phyloP scores from a whole-genome alignment of 768 basidiomycete species.

The Bullera alba region DNA sequence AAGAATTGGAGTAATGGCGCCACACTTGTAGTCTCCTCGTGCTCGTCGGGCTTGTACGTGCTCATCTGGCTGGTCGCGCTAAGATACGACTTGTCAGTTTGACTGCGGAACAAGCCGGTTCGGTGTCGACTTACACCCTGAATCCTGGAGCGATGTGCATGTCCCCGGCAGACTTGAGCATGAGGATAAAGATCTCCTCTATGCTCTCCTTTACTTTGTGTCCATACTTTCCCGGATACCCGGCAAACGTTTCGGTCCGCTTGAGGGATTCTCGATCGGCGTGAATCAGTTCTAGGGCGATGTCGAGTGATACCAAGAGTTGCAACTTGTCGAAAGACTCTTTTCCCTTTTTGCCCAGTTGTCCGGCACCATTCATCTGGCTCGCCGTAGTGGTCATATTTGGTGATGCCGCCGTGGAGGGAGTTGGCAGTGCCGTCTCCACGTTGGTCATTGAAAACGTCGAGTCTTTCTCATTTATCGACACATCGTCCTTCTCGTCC shows the following conservation, averaged over 20 bases:
- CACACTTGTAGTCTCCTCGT: slow-evolving; percentile 70
- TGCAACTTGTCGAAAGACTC: slow-evolving; percentile 58
- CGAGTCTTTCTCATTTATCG: slow-evolving; percentile 7
- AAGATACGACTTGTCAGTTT: not conserved
- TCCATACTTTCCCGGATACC: slow-evolving; percentile 81
- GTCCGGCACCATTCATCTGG: not conserved
- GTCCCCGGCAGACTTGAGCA: slow-evolving; percentile 69
- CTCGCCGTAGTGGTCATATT: slow-evolving; percentile 1
- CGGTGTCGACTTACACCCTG: slow-evolving; percentile 52
- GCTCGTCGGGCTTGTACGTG: slow-evolving; percentile 80
- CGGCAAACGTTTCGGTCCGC: slow-evolving; percentile 79
- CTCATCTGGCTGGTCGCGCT: slow-evolving; percentile 88
- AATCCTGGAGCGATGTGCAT: slow-evolving; percentile 78
- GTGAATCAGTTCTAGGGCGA: slow-evolving; percentile 85
- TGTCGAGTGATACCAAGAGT: slow-evolving; percentile 81
- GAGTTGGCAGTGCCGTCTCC: not conserved
- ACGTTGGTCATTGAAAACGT: no score
- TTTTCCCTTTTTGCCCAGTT: not conserved
- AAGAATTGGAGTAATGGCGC: slow-evolving; percentile 95
- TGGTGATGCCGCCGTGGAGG: not conserved
- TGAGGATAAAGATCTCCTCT: slow-evolving; percentile 83
- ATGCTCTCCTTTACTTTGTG: slow-evolving; percentile 82
- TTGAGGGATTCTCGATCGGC: slow-evolving; percentile 85
- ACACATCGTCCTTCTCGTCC: slow-evolving; percentile 3
- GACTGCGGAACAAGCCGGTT: no score